A percentile compares a stretch with the other conserved stretches of the same genome.
phyloP scores from a whole-genome alignment of 208 protist genomes.

The Trypanosoma conorhini region DNA sequence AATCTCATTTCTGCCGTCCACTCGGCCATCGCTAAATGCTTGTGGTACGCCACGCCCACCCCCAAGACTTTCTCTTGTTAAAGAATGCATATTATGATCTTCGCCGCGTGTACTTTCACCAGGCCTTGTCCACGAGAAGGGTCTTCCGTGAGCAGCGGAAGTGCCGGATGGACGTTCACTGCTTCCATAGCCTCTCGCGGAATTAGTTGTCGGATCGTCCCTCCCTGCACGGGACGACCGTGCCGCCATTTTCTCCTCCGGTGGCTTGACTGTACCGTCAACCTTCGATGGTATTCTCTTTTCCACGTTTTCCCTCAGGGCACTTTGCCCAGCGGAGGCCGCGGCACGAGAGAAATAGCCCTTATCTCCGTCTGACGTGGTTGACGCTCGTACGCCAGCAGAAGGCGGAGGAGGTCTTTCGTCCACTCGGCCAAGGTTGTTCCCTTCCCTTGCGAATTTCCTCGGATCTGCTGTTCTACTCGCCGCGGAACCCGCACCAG shows the following conservation, averaged over 20 bases:
- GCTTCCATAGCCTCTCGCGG: background rate
- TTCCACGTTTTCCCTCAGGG: background rate
- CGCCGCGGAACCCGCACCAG: background rate
- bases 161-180: background rate
- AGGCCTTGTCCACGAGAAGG: background rate
- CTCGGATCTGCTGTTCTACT: background rate
- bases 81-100: background rate
- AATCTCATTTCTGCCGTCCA: constrained; percentile 11
- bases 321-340: background rate
- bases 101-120: background rate
- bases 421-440: too few relatives aligned
- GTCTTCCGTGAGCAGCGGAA: background rate
- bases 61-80: background rate
- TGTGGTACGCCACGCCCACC: background rate
- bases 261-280: background rate
- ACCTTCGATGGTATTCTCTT: background rate
- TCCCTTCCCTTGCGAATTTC: background rate
- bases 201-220: background rate
- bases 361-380: background rate
- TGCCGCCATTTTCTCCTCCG: background rate
- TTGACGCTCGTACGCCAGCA: background rate
- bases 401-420: background rate
- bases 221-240: background rate
- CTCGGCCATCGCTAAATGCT: background rate
- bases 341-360: background rate